Conservation (phyloP, 441 rosid genomes). For the Populus hybrid region DNA sequence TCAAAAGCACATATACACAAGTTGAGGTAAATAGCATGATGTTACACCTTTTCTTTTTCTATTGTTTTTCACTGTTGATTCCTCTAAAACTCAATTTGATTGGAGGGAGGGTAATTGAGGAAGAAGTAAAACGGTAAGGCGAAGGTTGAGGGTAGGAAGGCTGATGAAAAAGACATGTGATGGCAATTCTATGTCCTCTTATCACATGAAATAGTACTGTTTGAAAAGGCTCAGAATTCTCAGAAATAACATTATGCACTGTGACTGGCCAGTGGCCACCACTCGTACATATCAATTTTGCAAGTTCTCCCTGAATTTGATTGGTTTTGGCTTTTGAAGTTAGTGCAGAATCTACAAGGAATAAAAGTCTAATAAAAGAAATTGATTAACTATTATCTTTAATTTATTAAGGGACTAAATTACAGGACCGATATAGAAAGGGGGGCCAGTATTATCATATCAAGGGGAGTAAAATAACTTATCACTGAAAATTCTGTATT, state of each 20-base stretch:
- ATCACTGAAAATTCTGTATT: background rate
- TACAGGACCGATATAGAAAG: background rate
- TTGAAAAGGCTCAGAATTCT: background rate
- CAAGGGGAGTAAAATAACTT: background rate
- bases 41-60: background rate
- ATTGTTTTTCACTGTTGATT: background rate
- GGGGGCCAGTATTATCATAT: background rate
- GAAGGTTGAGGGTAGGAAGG: background rate
- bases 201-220: background rate
- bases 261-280: background rate
- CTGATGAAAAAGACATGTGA: background rate
- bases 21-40: slow-evolving; percentile 52
- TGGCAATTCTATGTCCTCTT: background rate
- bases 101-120: background rate
- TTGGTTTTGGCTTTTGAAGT: background rate
- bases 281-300: background rate
- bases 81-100: background rate
- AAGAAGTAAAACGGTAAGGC: background rate
- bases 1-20: slow-evolving; percentile 79
- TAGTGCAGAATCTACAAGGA: background rate
- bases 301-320: no score
- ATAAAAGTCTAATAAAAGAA: background rate
- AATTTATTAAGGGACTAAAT: background rate
- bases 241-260: background rate
- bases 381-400: background rate